These are phyloP conservation scores for Pleurotus eryngii DNA, from an alignment of 768 basidiomycete genomes.

Conservation along the genomic window DNA sequence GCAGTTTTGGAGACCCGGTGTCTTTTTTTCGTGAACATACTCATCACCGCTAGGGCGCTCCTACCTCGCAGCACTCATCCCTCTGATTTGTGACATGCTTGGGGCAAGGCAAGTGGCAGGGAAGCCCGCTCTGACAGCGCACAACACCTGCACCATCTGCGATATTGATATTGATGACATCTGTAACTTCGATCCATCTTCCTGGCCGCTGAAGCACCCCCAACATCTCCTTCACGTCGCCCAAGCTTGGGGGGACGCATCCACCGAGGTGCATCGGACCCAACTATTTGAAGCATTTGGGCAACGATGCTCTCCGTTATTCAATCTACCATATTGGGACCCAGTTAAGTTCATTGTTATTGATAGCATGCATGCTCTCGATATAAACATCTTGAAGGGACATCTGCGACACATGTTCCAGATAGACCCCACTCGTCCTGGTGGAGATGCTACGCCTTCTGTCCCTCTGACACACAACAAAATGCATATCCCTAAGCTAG, in stretches of 20 bases:
- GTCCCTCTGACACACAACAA: background rate
- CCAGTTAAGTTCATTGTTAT: conserved; percentile 21
- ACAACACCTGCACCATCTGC: conserved; percentile 22
- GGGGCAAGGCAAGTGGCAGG: conserved; percentile 25
- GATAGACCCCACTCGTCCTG: background rate
- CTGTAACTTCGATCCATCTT: conserved; percentile 11
- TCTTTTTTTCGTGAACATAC: conserved; percentile 23
- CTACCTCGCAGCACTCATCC: conserved; percentile 24
- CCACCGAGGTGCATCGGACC: conserved; percentile 1
- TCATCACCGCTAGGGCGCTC: conserved; percentile 19
- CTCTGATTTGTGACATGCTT: conserved; percentile 32
- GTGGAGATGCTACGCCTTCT: background rate
- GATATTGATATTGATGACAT: conserved; percentile 14
- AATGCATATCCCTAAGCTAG: background rate
- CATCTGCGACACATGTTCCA: conserved; percentile 5
- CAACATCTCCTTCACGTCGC: conserved; percentile 15
- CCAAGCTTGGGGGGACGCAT: conserved; percentile 15
- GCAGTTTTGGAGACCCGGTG: conserved; percentile 26
- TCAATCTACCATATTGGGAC: conserved; percentile 32
- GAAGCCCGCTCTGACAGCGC: conserved; percentile 11
- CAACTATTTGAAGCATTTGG: conserved; percentile 17
- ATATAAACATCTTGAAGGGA: conserved; percentile 22
- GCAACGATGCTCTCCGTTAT: conserved; percentile 24
- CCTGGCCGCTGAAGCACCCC: conserved; percentile 12
- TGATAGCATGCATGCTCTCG: conserved; percentile 35